Conservation (phyloP, 306 rosid genomes). For the Inga leiocalycina region DNA sequence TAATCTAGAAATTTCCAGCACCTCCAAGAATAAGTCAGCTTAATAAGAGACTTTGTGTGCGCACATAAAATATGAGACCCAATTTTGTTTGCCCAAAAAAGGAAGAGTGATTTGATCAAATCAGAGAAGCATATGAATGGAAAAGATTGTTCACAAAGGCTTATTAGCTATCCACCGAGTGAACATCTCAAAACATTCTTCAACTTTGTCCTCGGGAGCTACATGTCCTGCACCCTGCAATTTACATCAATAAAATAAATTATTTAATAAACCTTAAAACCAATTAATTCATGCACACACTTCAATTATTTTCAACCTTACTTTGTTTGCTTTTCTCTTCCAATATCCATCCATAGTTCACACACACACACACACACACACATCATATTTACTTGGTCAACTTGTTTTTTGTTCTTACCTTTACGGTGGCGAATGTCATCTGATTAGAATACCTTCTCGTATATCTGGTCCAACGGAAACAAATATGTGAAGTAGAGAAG, state of each 20-base stretch:
- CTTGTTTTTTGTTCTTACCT: not conserved
- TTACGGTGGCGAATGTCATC: conserved; percentile 11
- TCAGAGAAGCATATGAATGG: not conserved
- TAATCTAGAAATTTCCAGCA: too few species aligned
- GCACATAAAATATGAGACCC: too few species aligned
- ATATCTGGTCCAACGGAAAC: not conserved
- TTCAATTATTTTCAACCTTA: not conserved
- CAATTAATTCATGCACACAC: not conserved
- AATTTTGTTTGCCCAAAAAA: too few species aligned
- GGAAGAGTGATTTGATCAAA: too few species aligned
- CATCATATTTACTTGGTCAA: too few species aligned
- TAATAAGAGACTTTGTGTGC: too few species aligned
- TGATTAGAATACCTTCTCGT: conserved; percentile 1
- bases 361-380: too few species aligned
- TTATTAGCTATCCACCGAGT: not conserved
- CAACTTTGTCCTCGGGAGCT: not conserved
- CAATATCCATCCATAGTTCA: too few species aligned
- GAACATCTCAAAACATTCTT: not conserved
- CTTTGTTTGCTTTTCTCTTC: not conserved
- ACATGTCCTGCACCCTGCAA: not conserved
- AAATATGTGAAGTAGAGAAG: not conserved
- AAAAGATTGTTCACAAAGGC: not conserved
- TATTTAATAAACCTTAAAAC: not conserved
- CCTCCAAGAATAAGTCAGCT: too few species aligned
- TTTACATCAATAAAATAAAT: not conserved